Conservation (phyloP, 2,329 filamentous ascomycete genomes). For the Achaetomium macrosporum region DNA sequence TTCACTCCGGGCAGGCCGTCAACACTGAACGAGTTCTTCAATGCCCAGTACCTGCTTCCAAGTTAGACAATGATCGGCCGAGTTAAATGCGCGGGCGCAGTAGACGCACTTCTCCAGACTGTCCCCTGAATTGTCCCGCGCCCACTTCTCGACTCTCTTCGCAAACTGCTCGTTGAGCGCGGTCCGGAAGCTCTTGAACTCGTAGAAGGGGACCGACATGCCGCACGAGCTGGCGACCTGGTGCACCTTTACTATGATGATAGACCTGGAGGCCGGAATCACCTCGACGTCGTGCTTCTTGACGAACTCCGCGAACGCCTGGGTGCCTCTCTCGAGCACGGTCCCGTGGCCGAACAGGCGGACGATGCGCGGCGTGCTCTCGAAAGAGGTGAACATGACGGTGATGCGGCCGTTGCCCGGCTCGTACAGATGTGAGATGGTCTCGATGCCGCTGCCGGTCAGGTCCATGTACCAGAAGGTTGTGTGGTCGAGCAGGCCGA, state of each 20-base stretch:
- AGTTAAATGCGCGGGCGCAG: neutral
- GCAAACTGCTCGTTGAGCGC: slow-evolving; percentile 31
- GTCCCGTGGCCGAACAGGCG: slow-evolving; percentile 33
- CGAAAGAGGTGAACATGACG: slow-evolving; percentile 58
- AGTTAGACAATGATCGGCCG: neutral
- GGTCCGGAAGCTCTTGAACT: slow-evolving; percentile 34
- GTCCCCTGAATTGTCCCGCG: slow-evolving; percentile 31
- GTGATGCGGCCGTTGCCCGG: slow-evolving; percentile 61
- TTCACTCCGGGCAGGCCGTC: slow-evolving; percentile 36
- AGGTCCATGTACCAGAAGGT: slow-evolving; percentile 60
- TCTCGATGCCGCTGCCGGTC: slow-evolving; percentile 71
- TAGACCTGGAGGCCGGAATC: slow-evolving; percentile 30
- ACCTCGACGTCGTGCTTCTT: slow-evolving; percentile 28
- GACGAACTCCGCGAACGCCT: slow-evolving; percentile 31
- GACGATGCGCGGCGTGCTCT: slow-evolving; percentile 35
- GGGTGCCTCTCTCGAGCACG: slow-evolving; percentile 32
- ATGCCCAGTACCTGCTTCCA: slow-evolving; percentile 34
- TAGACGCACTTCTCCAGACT: slow-evolving; percentile 30
- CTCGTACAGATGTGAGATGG: slow-evolving; percentile 68
- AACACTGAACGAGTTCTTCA: slow-evolving; percentile 36
- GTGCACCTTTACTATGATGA: slow-evolving; percentile 36
- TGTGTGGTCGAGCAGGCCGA: slow-evolving; percentile 29
- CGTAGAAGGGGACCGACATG: slow-evolving; percentile 35
- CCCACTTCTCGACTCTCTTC: slow-evolving; percentile 30
- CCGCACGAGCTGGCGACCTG: slow-evolving; percentile 37